Percentiles rank a stretch among this genome's conserved stretches.
Conservation (phyloP, 2,329 filamentous ascomycete species). For the Nakataea oryzae region DNA sequence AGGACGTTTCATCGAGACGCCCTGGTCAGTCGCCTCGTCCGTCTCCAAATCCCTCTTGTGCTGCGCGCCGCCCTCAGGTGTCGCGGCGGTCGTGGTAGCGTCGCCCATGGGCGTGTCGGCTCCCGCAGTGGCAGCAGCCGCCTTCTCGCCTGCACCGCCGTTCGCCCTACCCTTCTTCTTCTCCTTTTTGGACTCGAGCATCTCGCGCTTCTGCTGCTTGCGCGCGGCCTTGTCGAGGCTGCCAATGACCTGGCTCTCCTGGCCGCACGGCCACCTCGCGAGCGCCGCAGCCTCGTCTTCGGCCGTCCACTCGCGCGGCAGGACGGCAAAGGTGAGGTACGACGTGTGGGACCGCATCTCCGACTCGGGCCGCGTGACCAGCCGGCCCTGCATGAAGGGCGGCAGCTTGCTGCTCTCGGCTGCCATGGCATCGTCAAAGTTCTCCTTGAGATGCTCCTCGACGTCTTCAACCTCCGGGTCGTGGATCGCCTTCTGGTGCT, state of each 20-base stretch:
- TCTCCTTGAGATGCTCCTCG: slow-evolving; percentile 11
- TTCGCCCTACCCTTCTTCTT: slow-evolving; percentile 7
- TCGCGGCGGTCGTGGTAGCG: not conserved
- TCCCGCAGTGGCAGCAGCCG: not conserved
- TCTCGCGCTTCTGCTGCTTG: slow-evolving; percentile 45
- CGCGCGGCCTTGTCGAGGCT: slow-evolving; percentile 41
- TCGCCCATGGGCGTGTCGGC: not conserved
- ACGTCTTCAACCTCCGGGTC: slow-evolving; percentile 17
- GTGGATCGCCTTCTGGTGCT: slow-evolving; percentile 33
- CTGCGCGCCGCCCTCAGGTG: not conserved
- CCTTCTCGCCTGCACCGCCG: not conserved
- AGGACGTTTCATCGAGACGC: not conserved
- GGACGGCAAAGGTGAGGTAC: slow-evolving; percentile 87
- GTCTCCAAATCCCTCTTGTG: not conserved
- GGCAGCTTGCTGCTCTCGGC: slow-evolving; percentile 16
- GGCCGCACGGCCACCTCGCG: slow-evolving; percentile 52
- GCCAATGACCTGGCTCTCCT: slow-evolving; percentile 40
- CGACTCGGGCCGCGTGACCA: slow-evolving; percentile 72
- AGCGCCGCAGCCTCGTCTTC: slow-evolving; percentile 66
- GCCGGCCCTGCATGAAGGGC: slow-evolving; percentile 62
- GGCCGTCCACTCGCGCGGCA: slow-evolving; percentile 78
- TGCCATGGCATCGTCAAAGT: slow-evolving; percentile 14
- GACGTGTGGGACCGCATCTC: slow-evolving; percentile 94
- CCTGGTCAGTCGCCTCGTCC: not conserved
- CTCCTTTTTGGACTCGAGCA: slow-evolving; percentile 35